These are phyloP conservation scores for Thelonectria rubi DNA, from an alignment of 2,329 filamentous ascomycete genomes.

Conservation along the genomic window DNA sequence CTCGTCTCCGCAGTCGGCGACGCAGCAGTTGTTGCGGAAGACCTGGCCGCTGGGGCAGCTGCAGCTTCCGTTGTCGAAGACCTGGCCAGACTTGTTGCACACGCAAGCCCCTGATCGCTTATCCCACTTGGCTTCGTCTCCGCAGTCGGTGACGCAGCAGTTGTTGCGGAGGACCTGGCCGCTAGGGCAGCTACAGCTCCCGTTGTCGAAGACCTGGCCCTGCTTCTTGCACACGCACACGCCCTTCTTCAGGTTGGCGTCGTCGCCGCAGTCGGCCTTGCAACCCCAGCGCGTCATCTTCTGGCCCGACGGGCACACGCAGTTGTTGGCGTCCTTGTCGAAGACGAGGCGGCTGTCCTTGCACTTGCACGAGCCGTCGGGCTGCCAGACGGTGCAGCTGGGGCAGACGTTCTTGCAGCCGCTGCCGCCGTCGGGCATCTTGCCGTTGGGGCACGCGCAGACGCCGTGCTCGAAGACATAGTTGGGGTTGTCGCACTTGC, in stretches of 20 bases:
- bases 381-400: not conserved
- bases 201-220: conserved; percentile 28
- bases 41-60: conserved; percentile 1
- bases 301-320: not conserved
- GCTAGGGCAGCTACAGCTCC: conserved; percentile 27
- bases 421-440: not conserved
- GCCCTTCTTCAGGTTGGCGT: conserved; percentile 34
- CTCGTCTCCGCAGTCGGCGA: conserved; percentile 10
- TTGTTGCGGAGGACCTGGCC: not conserved
- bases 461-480: not conserved
- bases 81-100: conserved; percentile 5
- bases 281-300: conserved; percentile 14
- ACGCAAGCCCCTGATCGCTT: conserved; percentile 1
- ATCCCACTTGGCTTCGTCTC: conserved; percentile 9
- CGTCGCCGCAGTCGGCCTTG: conserved; percentile 29
- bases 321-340: not conserved
- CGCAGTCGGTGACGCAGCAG: conserved; percentile 6
- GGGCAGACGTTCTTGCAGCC: not conserved
- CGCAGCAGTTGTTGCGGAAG: not conserved
- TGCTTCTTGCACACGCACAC: conserved; percentile 35
- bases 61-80: conserved; percentile 4
- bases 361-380: not conserved
- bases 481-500: not conserved
- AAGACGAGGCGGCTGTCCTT: not conserved
- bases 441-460: not conserved